Percentiles rank a stretch among this genome's conserved stretches.
These are phyloP conservation scores for Thermothelomyces thermophilus DNA, from an alignment of 2,329 filamentous ascomycete genomes.

Conservation along the genomic window DNA sequence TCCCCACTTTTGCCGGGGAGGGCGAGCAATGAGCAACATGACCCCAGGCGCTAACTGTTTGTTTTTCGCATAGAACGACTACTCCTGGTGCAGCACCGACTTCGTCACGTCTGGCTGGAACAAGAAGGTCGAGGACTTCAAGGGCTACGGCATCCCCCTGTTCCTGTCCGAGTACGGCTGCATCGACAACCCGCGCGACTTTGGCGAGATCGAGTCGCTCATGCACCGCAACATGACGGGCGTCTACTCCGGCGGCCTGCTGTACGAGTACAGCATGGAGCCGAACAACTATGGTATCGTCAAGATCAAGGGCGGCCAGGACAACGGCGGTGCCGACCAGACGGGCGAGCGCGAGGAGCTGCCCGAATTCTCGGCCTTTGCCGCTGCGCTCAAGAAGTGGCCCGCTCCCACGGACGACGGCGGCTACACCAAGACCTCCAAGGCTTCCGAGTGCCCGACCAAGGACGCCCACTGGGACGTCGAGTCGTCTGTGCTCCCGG, in stretches of 20 bases:
- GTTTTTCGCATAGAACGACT: slow-evolving; percentile 55
- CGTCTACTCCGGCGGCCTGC: slow-evolving; percentile 92
- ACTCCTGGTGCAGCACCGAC: slow-evolving; percentile 75
- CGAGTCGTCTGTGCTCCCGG: slow-evolving; percentile 42
- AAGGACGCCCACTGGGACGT: slow-evolving; percentile 45
- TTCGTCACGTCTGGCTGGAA: slow-evolving; percentile 73
- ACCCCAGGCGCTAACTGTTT: not conserved
- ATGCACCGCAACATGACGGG: slow-evolving; percentile 76
- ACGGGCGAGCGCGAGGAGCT: slow-evolving; percentile 36
- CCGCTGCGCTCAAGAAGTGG: slow-evolving; percentile 42
- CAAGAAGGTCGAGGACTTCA: slow-evolving; percentile 81
- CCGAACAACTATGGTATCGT: slow-evolving; percentile 77
- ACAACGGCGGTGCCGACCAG: slow-evolving; percentile 32
- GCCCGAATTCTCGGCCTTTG: slow-evolving; percentile 54
- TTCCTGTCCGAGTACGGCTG: slow-evolving; percentile 97
- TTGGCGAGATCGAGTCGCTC: slow-evolving; percentile 70
- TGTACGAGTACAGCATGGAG: slow-evolving; percentile 91
- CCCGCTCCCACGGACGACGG: slow-evolving; percentile 45
- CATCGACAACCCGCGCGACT: slow-evolving; percentile 71
- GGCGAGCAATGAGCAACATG: no score
- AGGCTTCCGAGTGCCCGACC: slow-evolving; percentile 44
- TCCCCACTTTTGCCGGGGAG: no score
- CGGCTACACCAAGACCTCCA: slow-evolving; percentile 42
- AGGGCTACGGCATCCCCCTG: slow-evolving; percentile 77
- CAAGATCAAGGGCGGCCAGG: slow-evolving; percentile 48